Base-by-base conservation (phyloP, 2,329 filamentous ascomycete genomes). In the Ophiocordyceps unilateralis region DNA sequence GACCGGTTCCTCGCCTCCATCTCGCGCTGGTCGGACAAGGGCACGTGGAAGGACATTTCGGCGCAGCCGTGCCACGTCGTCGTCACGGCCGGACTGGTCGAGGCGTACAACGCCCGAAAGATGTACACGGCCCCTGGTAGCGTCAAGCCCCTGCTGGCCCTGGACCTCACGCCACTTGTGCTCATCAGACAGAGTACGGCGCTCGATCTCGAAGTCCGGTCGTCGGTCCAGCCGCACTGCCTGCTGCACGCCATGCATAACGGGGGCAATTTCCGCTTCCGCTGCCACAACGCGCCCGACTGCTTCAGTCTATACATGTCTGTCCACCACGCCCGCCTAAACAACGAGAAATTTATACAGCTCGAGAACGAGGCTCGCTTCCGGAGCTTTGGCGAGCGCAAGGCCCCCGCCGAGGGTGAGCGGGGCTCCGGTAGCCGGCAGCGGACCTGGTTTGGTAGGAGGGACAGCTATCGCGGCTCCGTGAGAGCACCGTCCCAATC, bases 161-260 rank as follows among this genome's bases (percentile, higher is more conserved):
- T 95, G 28, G 86, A 94, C 55, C 75, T 98, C 37, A 96, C 89
- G 1, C 91, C 91, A 1, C 68, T 94, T 32, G 89, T 96, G 8
- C 82, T 88, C 50, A 78, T 96, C 47, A 78, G 89, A 48, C 82
- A 89, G 54, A 91, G 88, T 53, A 98, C 87, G 20, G 84, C 83
- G 4, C 75, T 98, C 26, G 91, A 98, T 58, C 84, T 98, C 43
- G 91, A 93, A 50, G 85, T 98, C 49, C 82, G 87, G 41, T 95
- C 89, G 7, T 85, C 85, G 1, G 82, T 88, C 22, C 82, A 83
- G 38, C 60, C 69, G 20, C 69, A 83, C 48, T 87, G 83, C 5
- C 75, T 76, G 51, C 72, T 94, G 44, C 73, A 69, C 46, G 72
- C 65, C 64, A 55, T 54, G 14, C 72, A 80, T 41, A 80, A 78